A percentile compares a stretch with the other conserved stretches of the same genome.
phyloP scores from a whole-genome alignment of 2,329 filamentous ascomycete species.

The Penicillium sp. region DNA sequence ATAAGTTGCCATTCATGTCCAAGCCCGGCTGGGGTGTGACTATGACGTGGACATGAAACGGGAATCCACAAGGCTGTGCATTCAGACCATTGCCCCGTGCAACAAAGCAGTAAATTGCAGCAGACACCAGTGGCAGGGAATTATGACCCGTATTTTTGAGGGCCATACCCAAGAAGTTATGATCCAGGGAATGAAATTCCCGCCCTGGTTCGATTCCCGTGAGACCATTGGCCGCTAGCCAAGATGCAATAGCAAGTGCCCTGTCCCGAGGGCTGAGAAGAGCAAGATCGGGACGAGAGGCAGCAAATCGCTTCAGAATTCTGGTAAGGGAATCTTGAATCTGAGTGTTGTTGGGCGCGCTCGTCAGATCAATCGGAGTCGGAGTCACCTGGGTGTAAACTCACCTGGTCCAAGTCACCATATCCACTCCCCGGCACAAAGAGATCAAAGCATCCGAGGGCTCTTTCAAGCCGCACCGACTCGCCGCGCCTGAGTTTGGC shows the following conservation, averaged over 20 bases:
- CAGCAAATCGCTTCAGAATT: conserved; percentile 60
- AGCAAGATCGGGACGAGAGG: conserved; percentile 55
- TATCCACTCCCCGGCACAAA: conserved; percentile 75
- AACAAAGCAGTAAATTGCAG: conserved; percentile 81
- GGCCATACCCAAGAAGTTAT: conserved; percentile 84
- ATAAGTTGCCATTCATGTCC: conserved; percentile 58
- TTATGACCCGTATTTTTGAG: conserved; percentile 72
- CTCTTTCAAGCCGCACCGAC: conserved; percentile 67
- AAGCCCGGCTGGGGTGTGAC: conserved; percentile 64
- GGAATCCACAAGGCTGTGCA: conserved; percentile 78
- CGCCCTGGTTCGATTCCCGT: conserved; percentile 68
- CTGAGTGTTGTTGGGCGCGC: conserved; percentile 40
- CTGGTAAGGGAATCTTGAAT: conserved; percentile 66
- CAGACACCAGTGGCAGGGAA: conserved; percentile 82
- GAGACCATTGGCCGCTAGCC: conserved; percentile 68
- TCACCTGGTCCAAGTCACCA: conserved; percentile 73
- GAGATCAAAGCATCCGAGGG: conserved; percentile 82
- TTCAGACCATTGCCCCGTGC: conserved; percentile 73
- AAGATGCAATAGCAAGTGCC: conserved; percentile 68
- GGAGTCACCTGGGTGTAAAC: conserved; percentile 20
- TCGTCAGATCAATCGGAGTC: conserved; percentile 13
- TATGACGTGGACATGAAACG: conserved; percentile 81
- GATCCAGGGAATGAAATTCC: conserved; percentile 77
- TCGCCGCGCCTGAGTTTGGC: conserved; percentile 55
- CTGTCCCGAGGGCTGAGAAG: conserved; percentile 64